phyloP scores from a whole-genome alignment of 2,329 filamentous ascomycete species.

The Diatrype stigma region DNA sequence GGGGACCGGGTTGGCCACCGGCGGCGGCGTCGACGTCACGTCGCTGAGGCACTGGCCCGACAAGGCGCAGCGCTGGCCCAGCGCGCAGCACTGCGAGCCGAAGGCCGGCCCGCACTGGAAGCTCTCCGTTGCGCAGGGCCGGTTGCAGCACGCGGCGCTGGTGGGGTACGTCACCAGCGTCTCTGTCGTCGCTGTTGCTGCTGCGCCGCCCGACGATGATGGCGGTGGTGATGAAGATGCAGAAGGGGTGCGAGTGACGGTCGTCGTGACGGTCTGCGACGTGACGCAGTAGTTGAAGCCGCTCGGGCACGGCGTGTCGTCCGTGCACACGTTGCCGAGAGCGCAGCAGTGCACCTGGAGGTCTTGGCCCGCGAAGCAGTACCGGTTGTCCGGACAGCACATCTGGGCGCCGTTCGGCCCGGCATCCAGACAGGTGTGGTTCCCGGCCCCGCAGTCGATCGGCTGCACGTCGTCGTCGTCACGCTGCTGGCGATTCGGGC shows the following conservation, averaged over 20 bases:
- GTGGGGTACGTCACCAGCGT: conserved; percentile 1
- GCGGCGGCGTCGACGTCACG: conserved; percentile 15
- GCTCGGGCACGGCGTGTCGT: conserved; percentile 10
- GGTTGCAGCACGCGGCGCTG: conserved; percentile 15
- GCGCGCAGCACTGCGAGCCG: conserved; percentile 48
- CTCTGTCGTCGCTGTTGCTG: neutral
- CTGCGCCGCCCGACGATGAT: neutral
- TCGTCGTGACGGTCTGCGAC: conserved; percentile 9
- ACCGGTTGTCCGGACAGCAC: conserved; percentile 21
- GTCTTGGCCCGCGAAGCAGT: conserved; percentile 17
- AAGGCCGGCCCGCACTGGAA: conserved; percentile 41
- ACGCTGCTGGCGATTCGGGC: too few relatives aligned
- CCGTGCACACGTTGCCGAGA: conserved; percentile 13
- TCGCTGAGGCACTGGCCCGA: conserved; percentile 30
- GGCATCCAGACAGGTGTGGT: conserved; percentile 19
- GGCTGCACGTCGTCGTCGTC: neutral
- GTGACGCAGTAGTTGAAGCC: conserved; percentile 14
- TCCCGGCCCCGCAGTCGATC: conserved; percentile 8
- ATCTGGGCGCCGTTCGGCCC: conserved; percentile 2
- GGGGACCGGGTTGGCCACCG: conserved; percentile 31
- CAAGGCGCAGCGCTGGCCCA: conserved; percentile 38
- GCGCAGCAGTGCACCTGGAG: conserved; percentile 19
- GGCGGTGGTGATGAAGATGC: neutral
- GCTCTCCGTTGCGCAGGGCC: conserved; percentile 22
- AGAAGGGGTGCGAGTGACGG: neutral